Conservation (phyloP, 805 yeast genomes). For the Kurtzmaniella cleridarum region DNA sequence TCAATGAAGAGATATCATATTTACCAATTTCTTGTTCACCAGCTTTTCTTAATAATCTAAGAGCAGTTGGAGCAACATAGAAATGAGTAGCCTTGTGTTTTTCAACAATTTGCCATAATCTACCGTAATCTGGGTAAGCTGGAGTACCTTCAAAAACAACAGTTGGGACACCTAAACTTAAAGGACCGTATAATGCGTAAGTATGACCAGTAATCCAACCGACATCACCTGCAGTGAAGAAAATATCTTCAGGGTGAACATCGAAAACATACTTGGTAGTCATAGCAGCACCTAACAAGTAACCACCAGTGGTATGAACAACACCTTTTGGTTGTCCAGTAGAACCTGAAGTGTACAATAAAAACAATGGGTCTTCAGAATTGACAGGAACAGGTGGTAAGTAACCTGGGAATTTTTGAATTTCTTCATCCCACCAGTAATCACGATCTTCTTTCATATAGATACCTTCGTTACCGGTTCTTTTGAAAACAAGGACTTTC, state of each 20-base stretch:
- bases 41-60: slow-evolving; percentile 82
- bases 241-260: slow-evolving; percentile 77
- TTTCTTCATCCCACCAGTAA: slow-evolving; percentile 93
- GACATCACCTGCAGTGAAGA: slow-evolving; percentile 97
- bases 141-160: slow-evolving; percentile 97
- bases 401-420: slow-evolving; percentile 75
- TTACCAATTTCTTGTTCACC: slow-evolving; percentile 80
- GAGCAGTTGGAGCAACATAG: slow-evolving; percentile 97
- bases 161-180: slow-evolving; percentile 79
- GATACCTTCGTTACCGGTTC: slow-evolving; percentile 74
- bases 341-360: slow-evolving; percentile 95
- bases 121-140: slow-evolving; percentile 89
- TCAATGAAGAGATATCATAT: slow-evolving; percentile 78
- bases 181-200: slow-evolving; percentile 91
- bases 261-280: slow-evolving; percentile 93
- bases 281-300: slow-evolving; percentile 84
- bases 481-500: slow-evolving; percentile 80
- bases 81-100: slow-evolving; percentile 89
- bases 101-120: slow-evolving; percentile 96
- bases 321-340: slow-evolving; percentile 99
- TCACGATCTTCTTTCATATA: slow-evolving; percentile 79
- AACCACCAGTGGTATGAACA: slow-evolving; percentile 92
- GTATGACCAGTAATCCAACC: slow-evolving; percentile 99
- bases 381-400: slow-evolving; percentile 82
- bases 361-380: slow-evolving; percentile 91